Evolutionary conservation across 805 yeast species (phyloP).

Genomic region (Wickerhamiella hasegawae): DNA sequence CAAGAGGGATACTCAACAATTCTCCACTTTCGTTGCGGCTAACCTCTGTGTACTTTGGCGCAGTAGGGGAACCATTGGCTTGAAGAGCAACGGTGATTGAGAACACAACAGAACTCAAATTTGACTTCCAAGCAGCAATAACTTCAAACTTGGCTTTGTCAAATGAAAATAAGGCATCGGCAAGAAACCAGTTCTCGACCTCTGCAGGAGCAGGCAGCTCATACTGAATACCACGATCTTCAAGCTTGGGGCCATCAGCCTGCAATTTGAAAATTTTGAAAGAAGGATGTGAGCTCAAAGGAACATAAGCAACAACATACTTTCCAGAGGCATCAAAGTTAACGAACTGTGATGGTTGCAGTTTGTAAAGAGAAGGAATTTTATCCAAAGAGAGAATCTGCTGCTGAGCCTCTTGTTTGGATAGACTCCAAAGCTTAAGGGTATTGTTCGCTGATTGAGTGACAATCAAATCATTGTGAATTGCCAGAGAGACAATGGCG

Average conservation of each 20-base stretch:
- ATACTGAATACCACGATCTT: conserved; percentile 1
- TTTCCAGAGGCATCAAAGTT: background rate
- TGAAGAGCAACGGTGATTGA: background rate
- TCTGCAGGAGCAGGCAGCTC: background rate
- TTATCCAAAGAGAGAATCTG: background rate
- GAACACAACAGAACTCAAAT: conserved; percentile 5
- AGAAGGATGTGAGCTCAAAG: background rate
- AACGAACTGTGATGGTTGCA: conserved; percentile 9
- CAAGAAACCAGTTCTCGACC: conserved; percentile 8
- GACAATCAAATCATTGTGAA: conserved; percentile 21
- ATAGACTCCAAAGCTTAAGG: conserved; percentile 46
- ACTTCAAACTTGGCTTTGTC: background rate
- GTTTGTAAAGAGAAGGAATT: background rate
- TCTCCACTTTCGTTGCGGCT: background rate
- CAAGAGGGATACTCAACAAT: conserved; percentile 4
- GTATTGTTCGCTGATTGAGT: conserved; percentile 40
- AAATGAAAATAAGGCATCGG: conserved; percentile 3
- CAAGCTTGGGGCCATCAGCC: background rate
- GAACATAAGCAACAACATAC: background rate
- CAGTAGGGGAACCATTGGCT: too few relatives aligned
- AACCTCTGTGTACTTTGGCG: background rate
- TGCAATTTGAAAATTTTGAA: background rate
- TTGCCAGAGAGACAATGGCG: conserved; percentile 24
- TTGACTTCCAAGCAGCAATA: conserved; percentile 10
- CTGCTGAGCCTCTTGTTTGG: conserved; percentile 19